phyloP scores from a whole-genome alignment of 2,329 filamentous ascomycete genomes.

The Diaporthe longicolla region DNA sequence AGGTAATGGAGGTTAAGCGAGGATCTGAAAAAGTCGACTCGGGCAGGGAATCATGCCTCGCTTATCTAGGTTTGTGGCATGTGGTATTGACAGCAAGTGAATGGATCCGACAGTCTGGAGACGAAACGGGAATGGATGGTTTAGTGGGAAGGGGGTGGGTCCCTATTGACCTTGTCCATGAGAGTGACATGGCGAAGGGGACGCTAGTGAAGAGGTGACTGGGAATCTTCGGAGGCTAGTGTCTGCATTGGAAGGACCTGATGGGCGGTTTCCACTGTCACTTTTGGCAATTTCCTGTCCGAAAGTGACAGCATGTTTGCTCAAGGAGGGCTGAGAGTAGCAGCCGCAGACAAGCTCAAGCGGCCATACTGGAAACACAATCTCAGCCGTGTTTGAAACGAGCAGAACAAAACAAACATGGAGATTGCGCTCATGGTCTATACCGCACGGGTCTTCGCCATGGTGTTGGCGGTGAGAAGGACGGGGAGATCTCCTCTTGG shows the following conservation, averaged over 20 bases:
- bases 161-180: constrained; percentile 35
- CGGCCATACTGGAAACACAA: constrained; percentile 6
- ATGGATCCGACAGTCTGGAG: constrained; percentile 44
- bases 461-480: neutral
- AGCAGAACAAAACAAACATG: neutral
- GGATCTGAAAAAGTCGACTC: constrained; percentile 22
- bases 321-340: neutral
- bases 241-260: neutral
- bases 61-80: constrained; percentile 42
- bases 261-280: constrained; percentile 7
- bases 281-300: neutral
- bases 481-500: neutral
- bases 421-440: neutral
- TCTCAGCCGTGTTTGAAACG: constrained; percentile 16
- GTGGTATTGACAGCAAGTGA: constrained; percentile 34
- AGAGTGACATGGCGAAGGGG: constrained; percentile 40
- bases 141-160: constrained; percentile 35
- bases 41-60: constrained; percentile 39
- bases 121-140: constrained; percentile 40
- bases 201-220: constrained; percentile 42
- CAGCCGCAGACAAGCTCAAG: constrained; percentile 2
- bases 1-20: constrained; percentile 34
- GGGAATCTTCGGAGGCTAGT: constrained; percentile 30
- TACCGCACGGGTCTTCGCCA: neutral
- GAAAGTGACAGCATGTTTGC: neutral